Conservation (phyloP, 2,329 filamentous ascomycete genomes). For the Colletotrichum sp. region DNA sequence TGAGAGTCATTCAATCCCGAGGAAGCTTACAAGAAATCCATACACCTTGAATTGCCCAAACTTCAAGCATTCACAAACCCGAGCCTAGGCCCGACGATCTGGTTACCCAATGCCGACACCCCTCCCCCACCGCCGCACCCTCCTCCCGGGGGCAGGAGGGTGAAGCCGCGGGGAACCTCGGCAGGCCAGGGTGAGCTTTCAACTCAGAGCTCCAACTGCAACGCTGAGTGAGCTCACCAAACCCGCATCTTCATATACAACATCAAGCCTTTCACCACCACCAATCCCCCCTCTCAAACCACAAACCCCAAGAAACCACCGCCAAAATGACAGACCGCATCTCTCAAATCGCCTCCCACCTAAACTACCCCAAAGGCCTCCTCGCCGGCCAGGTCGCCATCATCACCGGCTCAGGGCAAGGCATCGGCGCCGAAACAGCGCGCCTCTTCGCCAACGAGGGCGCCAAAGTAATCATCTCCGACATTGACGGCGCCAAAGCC, state of each 20-base stretch:
- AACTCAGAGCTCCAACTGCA: not conserved
- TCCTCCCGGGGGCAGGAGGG: not conserved
- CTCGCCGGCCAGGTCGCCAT: conserved; percentile 84
- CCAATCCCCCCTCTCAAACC: not conserved
- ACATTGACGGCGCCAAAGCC: conserved; percentile 81
- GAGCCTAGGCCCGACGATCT: not conserved
- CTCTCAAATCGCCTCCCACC: conserved; percentile 75
- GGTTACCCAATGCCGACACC: not conserved
- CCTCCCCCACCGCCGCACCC: conserved; percentile 2
- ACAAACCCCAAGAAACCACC: not conserved
- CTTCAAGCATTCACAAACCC: not conserved
- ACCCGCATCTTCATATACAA: not conserved
- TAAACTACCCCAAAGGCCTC: conserved; percentile 83
- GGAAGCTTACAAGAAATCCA: fast-evolving
- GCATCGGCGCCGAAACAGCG: conserved; percentile 86
- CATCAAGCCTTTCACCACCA: not conserved
- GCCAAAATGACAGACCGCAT: conserved; percentile 61
- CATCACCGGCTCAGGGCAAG: conserved; percentile 85
- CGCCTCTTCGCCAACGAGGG: conserved; percentile 87
- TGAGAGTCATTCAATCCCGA: fast-evolving
- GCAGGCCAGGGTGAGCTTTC: conserved; percentile 1
- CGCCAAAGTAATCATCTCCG: conserved; percentile 81
- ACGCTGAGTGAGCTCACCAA: not conserved
- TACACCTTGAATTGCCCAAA: too few relatives aligned
- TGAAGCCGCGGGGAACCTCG: conserved; percentile 24